Evolutionary conservation across 768 basidiomycete genomes (phyloP).

Genomic region (Pleurotus salmoneostramineus): DNA sequence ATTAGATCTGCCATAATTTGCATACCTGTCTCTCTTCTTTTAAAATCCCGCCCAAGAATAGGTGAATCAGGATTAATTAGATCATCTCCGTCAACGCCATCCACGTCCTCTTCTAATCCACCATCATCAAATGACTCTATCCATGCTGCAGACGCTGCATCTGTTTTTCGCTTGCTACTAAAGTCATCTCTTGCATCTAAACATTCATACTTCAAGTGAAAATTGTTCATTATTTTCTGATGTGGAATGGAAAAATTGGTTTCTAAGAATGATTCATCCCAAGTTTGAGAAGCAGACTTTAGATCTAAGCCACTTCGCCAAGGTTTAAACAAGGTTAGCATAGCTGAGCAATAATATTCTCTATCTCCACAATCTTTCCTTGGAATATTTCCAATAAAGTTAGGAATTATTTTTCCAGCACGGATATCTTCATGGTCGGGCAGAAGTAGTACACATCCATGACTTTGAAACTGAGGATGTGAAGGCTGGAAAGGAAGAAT

Average conservation of each 20-base stretch:
- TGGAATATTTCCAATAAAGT: constrained; percentile 26
- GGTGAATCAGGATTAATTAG: too few relatives aligned
- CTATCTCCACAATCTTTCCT: constrained; percentile 24
- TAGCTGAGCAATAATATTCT: constrained; percentile 25
- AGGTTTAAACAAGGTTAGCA: constrained; percentile 26
- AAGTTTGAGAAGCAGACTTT: constrained; percentile 14
- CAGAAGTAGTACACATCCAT: background rate
- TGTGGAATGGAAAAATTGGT: constrained; percentile 12
- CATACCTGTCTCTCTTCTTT: too few relatives aligned
- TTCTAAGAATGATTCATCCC: constrained; percentile 21
- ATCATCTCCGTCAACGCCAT: too few relatives aligned
- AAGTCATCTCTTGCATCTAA: constrained; percentile 31
- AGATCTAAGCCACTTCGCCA: constrained; percentile 24
- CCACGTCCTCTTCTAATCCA: too few relatives aligned
- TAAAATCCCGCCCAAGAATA: too few relatives aligned
- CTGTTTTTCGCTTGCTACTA: background rate
- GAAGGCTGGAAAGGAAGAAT: background rate
- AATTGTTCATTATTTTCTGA: background rate
- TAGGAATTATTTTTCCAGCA: constrained; percentile 19
- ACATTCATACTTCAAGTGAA: constrained; percentile 31
- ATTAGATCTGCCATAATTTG: too few relatives aligned
- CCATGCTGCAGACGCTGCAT: background rate
- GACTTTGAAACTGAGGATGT: background rate
- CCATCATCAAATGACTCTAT: background rate
- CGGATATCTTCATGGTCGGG: background rate